These are phyloP conservation scores for Sarocladiaceae sp. DNA, from an alignment of 2,329 filamentous ascomycete genomes.

Conservation along the genomic window DNA sequence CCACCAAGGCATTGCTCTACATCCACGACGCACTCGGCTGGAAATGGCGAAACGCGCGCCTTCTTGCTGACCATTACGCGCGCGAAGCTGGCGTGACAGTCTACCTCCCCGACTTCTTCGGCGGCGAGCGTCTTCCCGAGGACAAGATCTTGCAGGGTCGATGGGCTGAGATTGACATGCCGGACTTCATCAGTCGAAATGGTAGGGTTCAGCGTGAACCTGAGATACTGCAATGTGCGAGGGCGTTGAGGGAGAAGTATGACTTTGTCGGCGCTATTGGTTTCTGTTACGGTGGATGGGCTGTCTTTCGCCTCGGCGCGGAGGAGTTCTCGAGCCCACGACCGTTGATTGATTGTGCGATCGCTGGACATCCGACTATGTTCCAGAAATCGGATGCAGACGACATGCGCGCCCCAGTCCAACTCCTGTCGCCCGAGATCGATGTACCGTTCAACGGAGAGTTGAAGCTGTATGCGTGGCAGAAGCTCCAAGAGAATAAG, in stretches of 20 bases:
- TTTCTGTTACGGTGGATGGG: conserved; percentile 51
- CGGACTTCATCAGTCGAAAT: conserved; percentile 32
- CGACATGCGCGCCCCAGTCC: conserved; percentile 40
- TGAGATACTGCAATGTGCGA: conserved; percentile 33
- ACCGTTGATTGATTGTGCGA: conserved; percentile 40
- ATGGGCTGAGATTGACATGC: conserved; percentile 31
- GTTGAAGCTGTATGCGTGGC: conserved; percentile 35
- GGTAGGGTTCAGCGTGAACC: conserved; percentile 32
- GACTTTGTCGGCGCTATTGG: conserved; percentile 38
- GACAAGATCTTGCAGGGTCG: conserved; percentile 24
- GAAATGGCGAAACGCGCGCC: conserved; percentile 37
- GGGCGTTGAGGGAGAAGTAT: conserved; percentile 28
- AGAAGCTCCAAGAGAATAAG: conserved; percentile 27
- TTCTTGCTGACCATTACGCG: conserved; percentile 44
- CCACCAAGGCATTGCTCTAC: conserved; percentile 29
- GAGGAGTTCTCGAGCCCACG: conserved; percentile 21
- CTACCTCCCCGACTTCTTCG: conserved; percentile 35
- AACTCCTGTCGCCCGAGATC: conserved; percentile 45
- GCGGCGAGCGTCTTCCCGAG: conserved; percentile 25
- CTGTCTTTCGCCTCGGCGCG: conserved; percentile 39
- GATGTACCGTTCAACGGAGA: conserved; percentile 37
- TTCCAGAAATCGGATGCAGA: conserved; percentile 42
- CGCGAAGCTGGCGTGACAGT: conserved; percentile 39
- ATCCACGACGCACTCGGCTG: conserved; percentile 38
- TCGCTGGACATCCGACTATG: conserved; percentile 38